phyloP scores from a whole-genome alignment of 352 stramenopile genomes.

The Pseudoperonospora humuli region DNA sequence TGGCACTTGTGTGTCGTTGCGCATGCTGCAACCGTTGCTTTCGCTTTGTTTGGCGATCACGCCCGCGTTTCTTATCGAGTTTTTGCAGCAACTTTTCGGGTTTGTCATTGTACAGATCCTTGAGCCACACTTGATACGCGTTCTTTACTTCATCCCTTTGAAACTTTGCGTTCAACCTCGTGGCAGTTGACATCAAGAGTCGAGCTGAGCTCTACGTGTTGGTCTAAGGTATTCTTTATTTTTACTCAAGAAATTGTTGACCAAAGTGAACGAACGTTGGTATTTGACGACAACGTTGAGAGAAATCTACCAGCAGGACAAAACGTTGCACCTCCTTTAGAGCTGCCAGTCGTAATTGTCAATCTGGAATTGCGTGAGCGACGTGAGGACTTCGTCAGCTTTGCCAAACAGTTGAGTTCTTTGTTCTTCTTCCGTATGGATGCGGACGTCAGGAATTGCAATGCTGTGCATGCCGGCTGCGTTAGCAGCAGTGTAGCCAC shows the following conservation, averaged over 20 bases:
- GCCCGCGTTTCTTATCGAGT: too few relatives aligned
- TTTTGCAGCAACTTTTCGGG: too few relatives aligned
- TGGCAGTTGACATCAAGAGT: too few relatives aligned
- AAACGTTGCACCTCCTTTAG: slow-evolving; percentile 3
- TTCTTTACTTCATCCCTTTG: too few relatives aligned
- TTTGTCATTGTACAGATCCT: too few relatives aligned
- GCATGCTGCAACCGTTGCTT: too few relatives aligned
- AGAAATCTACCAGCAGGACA: background rate
- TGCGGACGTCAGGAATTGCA: slow-evolving; percentile 59
- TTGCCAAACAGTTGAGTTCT: slow-evolving; percentile 40
- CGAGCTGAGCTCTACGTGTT: too few relatives aligned
- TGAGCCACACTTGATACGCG: too few relatives aligned
- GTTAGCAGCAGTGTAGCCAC: slow-evolving; percentile 55
- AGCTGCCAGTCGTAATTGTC: slow-evolving; percentile 47
- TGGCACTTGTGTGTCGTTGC: too few relatives aligned
- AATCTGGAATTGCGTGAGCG: slow-evolving; percentile 49
- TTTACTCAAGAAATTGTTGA: slow-evolving; percentile 1
- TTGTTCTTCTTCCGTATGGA: slow-evolving; percentile 42
- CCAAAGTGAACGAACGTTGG: slow-evolving; percentile 7
- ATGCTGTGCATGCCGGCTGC: slow-evolving; percentile 62
- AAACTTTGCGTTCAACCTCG: too few relatives aligned
- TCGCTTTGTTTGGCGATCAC: too few relatives aligned
- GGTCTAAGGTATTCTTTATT: too few relatives aligned
- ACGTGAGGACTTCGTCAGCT: slow-evolving; percentile 57
- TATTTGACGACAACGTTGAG: slow-evolving; percentile 10